phyloP scores from a whole-genome alignment of 2,329 filamentous ascomycete genomes.

The Thelonectria olida region DNA sequence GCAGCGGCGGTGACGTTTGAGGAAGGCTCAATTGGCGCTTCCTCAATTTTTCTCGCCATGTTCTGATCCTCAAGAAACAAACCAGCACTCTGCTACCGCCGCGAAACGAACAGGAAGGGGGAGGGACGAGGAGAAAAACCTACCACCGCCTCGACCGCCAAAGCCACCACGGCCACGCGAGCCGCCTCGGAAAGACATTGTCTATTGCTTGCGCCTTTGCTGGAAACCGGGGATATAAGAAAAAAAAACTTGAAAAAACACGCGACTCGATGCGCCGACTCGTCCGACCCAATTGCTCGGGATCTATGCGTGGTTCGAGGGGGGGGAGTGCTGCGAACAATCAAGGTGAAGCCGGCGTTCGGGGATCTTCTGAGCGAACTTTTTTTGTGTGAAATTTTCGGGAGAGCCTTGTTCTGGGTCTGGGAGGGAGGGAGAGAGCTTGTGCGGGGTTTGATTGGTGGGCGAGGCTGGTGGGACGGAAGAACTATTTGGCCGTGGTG shows the following conservation, averaged over 20 bases:
- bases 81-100: neutral
- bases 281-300: conserved; percentile 15
- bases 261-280: neutral
- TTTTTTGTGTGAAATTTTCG: conserved; percentile 46
- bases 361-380: conserved; percentile 28
- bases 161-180: conserved; percentile 47
- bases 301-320: conserved; percentile 7
- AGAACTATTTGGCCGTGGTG: conserved; percentile 31
- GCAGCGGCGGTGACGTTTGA: neutral
- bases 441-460: conserved; percentile 34
- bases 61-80: neutral
- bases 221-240: no score
- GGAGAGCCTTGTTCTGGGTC: conserved; percentile 16
- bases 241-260: conserved; percentile 3
- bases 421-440: conserved; percentile 31
- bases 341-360: conserved; percentile 3
- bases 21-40: no score
- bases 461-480: conserved; percentile 15
- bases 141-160: conserved; percentile 49
- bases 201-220: conserved; percentile 23
- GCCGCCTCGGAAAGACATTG: conserved; percentile 52
- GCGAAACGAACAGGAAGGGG: neutral
- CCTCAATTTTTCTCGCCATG: no score
- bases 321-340: conserved; percentile 10
- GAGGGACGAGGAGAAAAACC: conserved; percentile 18